phyloP scores from a whole-genome alignment of 179 eudicot species.

The Nepenthes alata region DNA sequence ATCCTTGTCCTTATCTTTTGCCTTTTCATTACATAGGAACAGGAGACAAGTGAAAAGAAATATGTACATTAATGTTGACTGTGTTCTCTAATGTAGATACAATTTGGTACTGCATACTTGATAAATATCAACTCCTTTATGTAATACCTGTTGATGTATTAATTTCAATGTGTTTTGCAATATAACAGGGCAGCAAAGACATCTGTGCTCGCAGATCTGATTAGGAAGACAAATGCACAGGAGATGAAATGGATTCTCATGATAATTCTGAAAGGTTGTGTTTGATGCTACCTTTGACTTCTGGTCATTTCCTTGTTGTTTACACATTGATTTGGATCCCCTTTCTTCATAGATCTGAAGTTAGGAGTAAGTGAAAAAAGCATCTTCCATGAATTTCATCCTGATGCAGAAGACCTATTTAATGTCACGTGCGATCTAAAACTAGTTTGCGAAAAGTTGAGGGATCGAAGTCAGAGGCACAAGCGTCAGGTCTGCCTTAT shows the following conservation, averaged over 20 bases:
- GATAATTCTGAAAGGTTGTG: slow-evolving; percentile 76
- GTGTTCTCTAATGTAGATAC: too few relatives aligned
- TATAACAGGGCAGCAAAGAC: slow-evolving; percentile 42
- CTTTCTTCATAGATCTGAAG: slow-evolving; percentile 48
- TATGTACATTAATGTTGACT: too few relatives aligned
- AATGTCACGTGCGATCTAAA: slow-evolving; percentile 91
- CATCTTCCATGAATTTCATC: slow-evolving; percentile 87
- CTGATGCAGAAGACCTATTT: slow-evolving; percentile 95
- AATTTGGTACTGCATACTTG: too few relatives aligned
- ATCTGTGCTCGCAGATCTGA: slow-evolving; percentile 52
- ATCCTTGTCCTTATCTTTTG: too few relatives aligned
- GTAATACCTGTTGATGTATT: neutral
- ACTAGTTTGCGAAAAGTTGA: slow-evolving; percentile 77
- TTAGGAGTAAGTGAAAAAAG: slow-evolving; percentile 86
- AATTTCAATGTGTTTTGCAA: neutral
- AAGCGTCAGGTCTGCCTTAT: slow-evolving; percentile 52
- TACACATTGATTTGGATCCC: neutral
- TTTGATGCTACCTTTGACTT: neutral
- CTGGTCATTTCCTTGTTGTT: neutral
- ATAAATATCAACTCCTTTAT: neutral
- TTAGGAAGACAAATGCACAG: slow-evolving; percentile 66
- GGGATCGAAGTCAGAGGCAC: slow-evolving; percentile 68
- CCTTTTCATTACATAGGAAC: too few relatives aligned
- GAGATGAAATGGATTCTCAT: slow-evolving; percentile 96
- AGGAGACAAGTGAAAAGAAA: too few relatives aligned